These are phyloP conservation scores for Coix lacrymajobi DNA, from an alignment of 176 grass and related monocot species.

Conservation along the genomic window DNA sequence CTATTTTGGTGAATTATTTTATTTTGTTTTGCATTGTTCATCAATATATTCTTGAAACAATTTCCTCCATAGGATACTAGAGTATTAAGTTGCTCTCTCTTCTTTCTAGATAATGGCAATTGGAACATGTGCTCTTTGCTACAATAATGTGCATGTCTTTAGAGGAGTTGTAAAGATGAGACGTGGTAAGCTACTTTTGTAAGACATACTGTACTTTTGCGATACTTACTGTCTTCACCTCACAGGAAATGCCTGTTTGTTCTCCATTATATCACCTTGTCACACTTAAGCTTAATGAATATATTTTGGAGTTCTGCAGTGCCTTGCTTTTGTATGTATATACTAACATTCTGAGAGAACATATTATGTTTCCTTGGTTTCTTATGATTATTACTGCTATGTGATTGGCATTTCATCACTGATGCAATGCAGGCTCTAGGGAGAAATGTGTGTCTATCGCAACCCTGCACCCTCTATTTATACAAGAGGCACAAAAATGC, in stretches of 20 bases:
- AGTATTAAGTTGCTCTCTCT: neutral
- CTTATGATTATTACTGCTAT: neutral
- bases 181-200: conserved; percentile 68
- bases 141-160: conserved; percentile 89
- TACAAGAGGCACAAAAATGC: neutral
- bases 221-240: neutral
- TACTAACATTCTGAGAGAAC: neutral
- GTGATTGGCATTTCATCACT: neutral
- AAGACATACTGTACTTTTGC: conserved; percentile 1
- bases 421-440: neutral
- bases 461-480: neutral
- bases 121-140: conserved; percentile 87
- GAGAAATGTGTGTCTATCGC: neutral
- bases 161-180: conserved; percentile 95
- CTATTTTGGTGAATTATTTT: neutral
- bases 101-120: conserved; percentile 93
- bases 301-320: neutral
- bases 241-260: neutral
- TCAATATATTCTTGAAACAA: neutral
- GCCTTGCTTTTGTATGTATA: neutral
- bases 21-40: neutral
- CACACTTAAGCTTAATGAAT: neutral
- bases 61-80: neutral
- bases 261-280: neutral
- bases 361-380: neutral